These are phyloP conservation scores for Cadophora sp. DNA, from an alignment of 2,329 filamentous ascomycete species.

Conservation along the genomic window DNA sequence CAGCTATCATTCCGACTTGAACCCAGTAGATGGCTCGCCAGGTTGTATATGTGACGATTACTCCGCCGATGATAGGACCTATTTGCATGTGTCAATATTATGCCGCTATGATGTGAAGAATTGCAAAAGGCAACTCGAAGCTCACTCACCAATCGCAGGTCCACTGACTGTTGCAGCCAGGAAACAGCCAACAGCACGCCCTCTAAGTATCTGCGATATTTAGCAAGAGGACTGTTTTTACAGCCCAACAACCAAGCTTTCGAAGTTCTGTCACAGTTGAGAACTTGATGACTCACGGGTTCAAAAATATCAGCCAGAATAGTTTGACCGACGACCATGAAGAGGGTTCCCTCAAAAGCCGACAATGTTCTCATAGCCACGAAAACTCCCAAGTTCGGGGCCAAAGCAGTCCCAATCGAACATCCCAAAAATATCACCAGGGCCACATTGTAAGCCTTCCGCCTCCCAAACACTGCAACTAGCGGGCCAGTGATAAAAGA, in stretches of 20 bases:
- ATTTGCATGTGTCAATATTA: not conserved
- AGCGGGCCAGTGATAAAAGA: conserved; percentile 30
- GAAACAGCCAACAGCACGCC: conserved; percentile 53
- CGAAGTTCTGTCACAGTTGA: too few relatives aligned
- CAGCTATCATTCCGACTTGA: conserved; percentile 44
- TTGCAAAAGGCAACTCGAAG: not conserved
- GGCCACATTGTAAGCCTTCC: conserved; percentile 23
- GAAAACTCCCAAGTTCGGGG: conserved; percentile 25
- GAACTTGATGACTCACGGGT: conserved; percentile 22
- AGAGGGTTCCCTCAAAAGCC: conserved; percentile 28
- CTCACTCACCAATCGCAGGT: conserved; percentile 43
- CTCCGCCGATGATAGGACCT: conserved; percentile 44
- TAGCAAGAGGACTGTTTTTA: not conserved
- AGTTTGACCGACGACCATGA: conserved; percentile 31
- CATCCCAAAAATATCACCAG: conserved; percentile 25
- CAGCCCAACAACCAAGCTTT: too few relatives aligned
- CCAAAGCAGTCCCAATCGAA: conserved; percentile 26
- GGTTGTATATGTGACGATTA: conserved; percentile 43
- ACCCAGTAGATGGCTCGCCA: conserved; percentile 47
- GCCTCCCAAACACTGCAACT: conserved; percentile 24
- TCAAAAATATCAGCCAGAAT: conserved; percentile 31
- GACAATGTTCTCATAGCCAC: conserved; percentile 24
- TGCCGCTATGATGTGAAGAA: not conserved
- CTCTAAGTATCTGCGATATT: conserved; percentile 46
- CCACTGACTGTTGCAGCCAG: conserved; percentile 52